Evolutionary conservation across 1,284 basidiomycete genomes (phyloP), one percentile per base, ranked within the genome.

Genomic region (Tranzscheliella williamsii): DNA sequence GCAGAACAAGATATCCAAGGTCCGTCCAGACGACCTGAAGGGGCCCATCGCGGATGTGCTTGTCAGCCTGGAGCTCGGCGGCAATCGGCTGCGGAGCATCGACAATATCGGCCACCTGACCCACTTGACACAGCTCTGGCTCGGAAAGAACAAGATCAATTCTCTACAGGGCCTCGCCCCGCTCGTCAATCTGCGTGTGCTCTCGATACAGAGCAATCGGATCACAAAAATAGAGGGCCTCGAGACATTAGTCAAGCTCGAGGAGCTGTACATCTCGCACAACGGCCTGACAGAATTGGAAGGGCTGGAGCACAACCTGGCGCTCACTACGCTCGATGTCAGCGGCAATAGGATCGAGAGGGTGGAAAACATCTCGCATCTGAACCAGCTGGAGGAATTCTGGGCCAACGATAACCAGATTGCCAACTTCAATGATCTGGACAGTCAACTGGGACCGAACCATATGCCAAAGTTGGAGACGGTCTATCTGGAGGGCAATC

Each of bases 391-490:
- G 11, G 88, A 93, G 70, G 95, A 98, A 76, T 85, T 98, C 69
- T 98, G 95, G 95, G 85, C 93, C 55, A 95, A 88, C 75, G 84
- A 89, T 67, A 97, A 97, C 80, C 82, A 86, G 72, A 88, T 97
- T 41, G 79, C 84, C 2, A 83, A 85, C 48, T 79, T 95, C 6
- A 82, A 80, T 12, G 81, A 84, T 2, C 79, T 97, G 17, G 88
- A 90, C 47, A 76, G 81, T 1, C 84, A 95, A 74, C 83, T 96
- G n/a, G 82, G 83, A 24, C 79, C 83, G n/a, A 81, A 89, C 29
- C 47, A 32, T 18, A 75, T 74, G 64, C 69, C 79, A 2, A 82
- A 84, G 3, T 82, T 98, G 12, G 84, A 88, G 73, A 98, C 95
- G 1, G 83, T 98, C 7, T 98, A 98, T 78, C 84, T 98, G 24